A percentile compares a stretch with the other conserved stretches of the same genome.
Evolutionary conservation across 805 yeast species (phyloP).

Genomic region (Wickerhamomyces bovis): DNA sequence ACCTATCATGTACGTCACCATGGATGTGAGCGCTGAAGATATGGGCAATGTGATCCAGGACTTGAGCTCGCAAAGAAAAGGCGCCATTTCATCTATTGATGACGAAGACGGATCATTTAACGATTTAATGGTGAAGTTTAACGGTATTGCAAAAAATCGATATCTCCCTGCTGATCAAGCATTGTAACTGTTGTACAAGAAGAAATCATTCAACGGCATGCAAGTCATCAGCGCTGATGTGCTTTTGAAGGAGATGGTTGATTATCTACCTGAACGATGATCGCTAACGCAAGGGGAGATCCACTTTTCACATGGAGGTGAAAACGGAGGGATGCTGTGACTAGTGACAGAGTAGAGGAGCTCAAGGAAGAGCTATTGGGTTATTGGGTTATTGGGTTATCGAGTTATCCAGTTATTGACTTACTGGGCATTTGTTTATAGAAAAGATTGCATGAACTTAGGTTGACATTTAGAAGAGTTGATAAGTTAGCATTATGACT

Average conservation of each 20-base stretch:
- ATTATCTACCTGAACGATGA: conserved; percentile 72
- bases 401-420: too few species aligned
- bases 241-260: conserved; percentile 86
- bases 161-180: conserved; percentile 80
- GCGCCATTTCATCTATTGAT: conserved; percentile 63
- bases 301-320: conserved; percentile 73
- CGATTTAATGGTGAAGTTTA: conserved; percentile 40
- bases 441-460: too few species aligned
- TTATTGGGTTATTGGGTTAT: too few species aligned
- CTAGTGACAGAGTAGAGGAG: conserved; percentile 41
- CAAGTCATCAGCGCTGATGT: conserved; percentile 71
- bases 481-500: too few species aligned
- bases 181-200: conserved; percentile 24
- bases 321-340: conserved; percentile 65
- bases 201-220: conserved; percentile 18
- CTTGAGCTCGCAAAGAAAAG: conserved; percentile 70
- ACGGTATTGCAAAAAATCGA: conserved; percentile 50
- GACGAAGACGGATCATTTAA: conserved; percentile 41
- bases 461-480: too few species aligned
- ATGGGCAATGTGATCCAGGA: conserved; percentile 85
- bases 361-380: conserved; percentile 23
- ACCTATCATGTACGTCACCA: conserved; percentile 77
- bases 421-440: neutral
- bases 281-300: conserved; percentile 88
- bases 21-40: conserved; percentile 62